These are phyloP conservation scores for Mycena chlorophos DNA, from an alignment of 768 basidiomycete species.

Conservation along the genomic window DNA sequence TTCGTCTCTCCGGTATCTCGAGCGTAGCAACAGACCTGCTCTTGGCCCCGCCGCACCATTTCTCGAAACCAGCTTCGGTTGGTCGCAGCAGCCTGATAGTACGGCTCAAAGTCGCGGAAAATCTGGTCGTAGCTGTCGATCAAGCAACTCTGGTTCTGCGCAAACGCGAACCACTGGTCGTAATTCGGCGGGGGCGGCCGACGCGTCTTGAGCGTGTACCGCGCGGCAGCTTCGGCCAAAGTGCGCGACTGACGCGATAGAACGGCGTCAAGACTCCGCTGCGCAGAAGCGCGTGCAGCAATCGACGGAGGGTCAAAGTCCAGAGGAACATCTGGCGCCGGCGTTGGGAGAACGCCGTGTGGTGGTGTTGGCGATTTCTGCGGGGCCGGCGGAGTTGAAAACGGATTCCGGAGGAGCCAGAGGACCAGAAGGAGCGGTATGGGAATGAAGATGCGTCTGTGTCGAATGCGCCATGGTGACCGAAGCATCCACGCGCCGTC, in stretches of 20 bases:
- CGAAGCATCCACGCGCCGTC: neutral
- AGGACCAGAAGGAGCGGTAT: neutral
- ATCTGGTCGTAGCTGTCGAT: slow-evolving; percentile 23
- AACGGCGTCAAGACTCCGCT: slow-evolving; percentile 11
- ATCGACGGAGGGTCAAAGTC: neutral
- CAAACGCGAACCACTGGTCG: slow-evolving; percentile 20
- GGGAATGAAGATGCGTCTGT: neutral
- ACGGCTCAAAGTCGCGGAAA: slow-evolving; percentile 17
- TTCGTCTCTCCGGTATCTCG: neutral
- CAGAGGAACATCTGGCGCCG: neutral
- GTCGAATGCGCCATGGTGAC: neutral
- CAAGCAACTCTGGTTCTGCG: slow-evolving; percentile 11
- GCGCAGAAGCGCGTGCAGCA: slow-evolving; percentile 2
- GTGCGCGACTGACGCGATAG: slow-evolving; percentile 18
- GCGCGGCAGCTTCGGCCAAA: slow-evolving; percentile 14
- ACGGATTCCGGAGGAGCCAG: neutral
- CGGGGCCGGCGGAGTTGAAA: neutral
- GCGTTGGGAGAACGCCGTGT: neutral
- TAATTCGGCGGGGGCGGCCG: slow-evolving; percentile 20
- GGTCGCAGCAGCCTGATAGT: slow-evolving; percentile 12
- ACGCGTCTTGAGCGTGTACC: slow-evolving; percentile 16
- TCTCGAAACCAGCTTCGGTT: slow-evolving; percentile 7
- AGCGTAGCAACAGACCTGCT: neutral
- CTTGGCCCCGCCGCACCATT: slow-evolving; percentile 5
- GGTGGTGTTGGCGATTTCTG: neutral